Conservation (phyloP, 1,139 yeast genomes). For the Blastobotrys indianensis region DNA sequence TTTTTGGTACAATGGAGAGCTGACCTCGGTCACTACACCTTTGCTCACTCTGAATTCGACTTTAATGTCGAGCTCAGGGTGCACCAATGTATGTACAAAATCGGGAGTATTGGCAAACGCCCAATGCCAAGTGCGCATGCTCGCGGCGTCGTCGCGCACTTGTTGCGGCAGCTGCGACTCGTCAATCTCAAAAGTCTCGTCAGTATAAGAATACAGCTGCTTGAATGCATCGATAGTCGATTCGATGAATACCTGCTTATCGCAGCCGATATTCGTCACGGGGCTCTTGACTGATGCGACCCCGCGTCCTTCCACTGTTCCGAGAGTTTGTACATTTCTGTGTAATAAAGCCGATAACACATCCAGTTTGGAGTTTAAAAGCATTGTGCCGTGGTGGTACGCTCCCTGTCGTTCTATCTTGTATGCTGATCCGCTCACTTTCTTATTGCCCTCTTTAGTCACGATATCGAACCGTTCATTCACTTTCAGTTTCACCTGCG, state of each 20-base stretch:
- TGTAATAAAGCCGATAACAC: slow-evolving; percentile 53
- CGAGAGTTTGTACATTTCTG: slow-evolving; percentile 41
- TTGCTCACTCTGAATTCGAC: slow-evolving; percentile 43
- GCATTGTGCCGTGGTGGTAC: slow-evolving; percentile 96
- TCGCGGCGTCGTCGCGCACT: slow-evolving; percentile 40
- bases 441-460: slow-evolving; percentile 41
- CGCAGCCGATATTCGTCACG: slow-evolving; percentile 58
- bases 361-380: slow-evolving; percentile 59
- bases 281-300: slow-evolving; percentile 75
- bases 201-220: slow-evolving; percentile 10
- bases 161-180: slow-evolving; percentile 41
- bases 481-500: slow-evolving; percentile 37
- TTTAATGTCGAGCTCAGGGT: slow-evolving; percentile 31
- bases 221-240: slow-evolving; percentile 44
- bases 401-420: slow-evolving; percentile 78
- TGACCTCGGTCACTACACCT: slow-evolving; percentile 32
- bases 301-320: slow-evolving; percentile 51
- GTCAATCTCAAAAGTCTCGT: slow-evolving; percentile 13
- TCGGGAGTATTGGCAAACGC: slow-evolving; percentile 64
- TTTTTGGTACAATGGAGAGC: not conserved
- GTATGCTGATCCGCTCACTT: slow-evolving; percentile 87
- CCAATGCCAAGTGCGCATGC: slow-evolving; percentile 62
- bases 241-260: slow-evolving; percentile 43
- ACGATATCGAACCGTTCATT: slow-evolving; percentile 80
- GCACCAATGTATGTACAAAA: slow-evolving; percentile 44